phyloP scores from a whole-genome alignment of 1,284 basidiomycete species.

The Cryptococcus wingfieldii region DNA sequence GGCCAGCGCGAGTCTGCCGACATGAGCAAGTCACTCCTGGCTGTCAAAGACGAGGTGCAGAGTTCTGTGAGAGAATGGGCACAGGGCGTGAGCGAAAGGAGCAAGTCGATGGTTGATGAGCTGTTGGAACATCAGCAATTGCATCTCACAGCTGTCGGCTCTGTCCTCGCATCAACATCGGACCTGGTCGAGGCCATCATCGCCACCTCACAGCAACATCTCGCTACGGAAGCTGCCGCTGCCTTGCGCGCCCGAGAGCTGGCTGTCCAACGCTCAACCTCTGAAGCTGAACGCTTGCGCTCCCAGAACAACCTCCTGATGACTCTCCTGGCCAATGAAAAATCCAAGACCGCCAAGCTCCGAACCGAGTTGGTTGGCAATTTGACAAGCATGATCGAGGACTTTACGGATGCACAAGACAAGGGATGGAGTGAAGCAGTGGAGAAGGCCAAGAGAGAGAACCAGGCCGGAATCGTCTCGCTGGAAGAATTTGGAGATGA shows the following conservation, averaged over 20 bases:
- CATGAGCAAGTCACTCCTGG: constrained; percentile 24
- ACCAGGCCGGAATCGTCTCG: constrained; percentile 55
- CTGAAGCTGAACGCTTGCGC: constrained; percentile 63
- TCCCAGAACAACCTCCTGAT: constrained; percentile 68
- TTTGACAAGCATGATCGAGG: constrained; percentile 65
- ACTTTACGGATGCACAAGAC: constrained; percentile 67
- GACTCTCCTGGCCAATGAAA: constrained; percentile 64
- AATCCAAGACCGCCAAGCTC: constrained; percentile 60
- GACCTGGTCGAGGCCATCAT: constrained; percentile 60
- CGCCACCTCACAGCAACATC: constrained; percentile 58
- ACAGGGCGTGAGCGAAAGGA: constrained; percentile 23
- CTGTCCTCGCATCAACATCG: constrained; percentile 41
- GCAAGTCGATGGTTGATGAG: constrained; percentile 36
- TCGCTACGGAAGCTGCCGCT: constrained; percentile 57
- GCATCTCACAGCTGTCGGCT: constrained; percentile 41
- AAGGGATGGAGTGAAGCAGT: constrained; percentile 62
- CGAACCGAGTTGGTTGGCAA: constrained; percentile 68
- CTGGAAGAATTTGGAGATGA: constrained; percentile 14
- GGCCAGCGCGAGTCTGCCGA: constrained; percentile 56
- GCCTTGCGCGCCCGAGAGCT: constrained; percentile 56
- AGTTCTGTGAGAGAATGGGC: constrained; percentile 41
- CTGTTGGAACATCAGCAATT: constrained; percentile 42
- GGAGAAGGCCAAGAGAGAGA: constrained; percentile 56
- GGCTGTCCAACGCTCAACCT: constrained; percentile 55
- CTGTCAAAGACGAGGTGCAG: constrained; percentile 36